Conservation (phyloP, 2,329 filamentous ascomycete species). For the Cercospora janseana region DNA sequence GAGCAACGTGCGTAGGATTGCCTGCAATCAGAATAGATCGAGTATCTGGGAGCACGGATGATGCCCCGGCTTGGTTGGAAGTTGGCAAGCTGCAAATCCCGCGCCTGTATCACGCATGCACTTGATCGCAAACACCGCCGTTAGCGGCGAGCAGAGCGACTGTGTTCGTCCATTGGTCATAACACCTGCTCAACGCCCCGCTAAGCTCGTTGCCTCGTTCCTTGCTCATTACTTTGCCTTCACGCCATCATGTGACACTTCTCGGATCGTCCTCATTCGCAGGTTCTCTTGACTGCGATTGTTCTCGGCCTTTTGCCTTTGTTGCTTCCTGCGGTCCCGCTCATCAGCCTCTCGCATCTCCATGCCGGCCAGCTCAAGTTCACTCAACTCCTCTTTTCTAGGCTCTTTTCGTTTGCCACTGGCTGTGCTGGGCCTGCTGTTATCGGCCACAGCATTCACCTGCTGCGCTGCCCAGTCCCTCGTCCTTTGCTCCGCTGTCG, state of each 20-base stretch:
- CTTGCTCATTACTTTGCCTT: constrained; percentile 13
- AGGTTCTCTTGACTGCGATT: constrained; percentile 11
- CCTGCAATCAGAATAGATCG: no score
- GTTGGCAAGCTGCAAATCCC: no score
- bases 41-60: no score
- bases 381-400: constrained; percentile 33
- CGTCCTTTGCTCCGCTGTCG: constrained; percentile 38
- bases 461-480: constrained; percentile 37
- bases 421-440: constrained; percentile 10
- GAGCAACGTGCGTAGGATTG: no score
- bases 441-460: constrained; percentile 13
- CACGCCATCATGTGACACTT: constrained; percentile 16
- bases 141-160: neutral
- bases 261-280: constrained; percentile 16
- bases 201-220: neutral
- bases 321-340: constrained; percentile 28
- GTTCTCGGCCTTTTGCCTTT: constrained; percentile 19
- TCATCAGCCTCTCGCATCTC: constrained; percentile 39
- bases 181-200: constrained; percentile 9
- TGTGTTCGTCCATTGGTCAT: neutral
- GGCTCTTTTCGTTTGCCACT: constrained; percentile 15
- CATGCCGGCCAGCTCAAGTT: constrained; percentile 36
- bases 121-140: no score
- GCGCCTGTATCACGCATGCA: no score
- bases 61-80: no score